phyloP scores from a whole-genome alignment of 768 basidiomycete species.

The Pisolithus orientalis region DNA sequence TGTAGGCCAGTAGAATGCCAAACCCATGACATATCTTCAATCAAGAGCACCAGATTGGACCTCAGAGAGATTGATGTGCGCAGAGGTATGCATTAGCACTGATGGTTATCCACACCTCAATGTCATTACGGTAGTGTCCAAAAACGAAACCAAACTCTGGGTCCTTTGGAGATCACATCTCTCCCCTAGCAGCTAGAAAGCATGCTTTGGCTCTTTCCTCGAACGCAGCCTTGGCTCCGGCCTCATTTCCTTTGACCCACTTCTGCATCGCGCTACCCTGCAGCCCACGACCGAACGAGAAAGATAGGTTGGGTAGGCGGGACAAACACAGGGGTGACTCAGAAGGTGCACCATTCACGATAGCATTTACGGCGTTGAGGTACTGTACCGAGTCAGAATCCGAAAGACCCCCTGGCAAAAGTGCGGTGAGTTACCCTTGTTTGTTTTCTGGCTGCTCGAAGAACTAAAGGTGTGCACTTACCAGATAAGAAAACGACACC shows the following conservation, averaged over 20 bases:
- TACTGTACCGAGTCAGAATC: conserved; percentile 35
- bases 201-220: conserved; percentile 38
- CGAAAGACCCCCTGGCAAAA: conserved; percentile 35
- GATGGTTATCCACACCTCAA: background rate
- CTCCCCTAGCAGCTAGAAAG: conserved; percentile 36
- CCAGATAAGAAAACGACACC: conserved; percentile 47
- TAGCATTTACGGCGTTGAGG: conserved; percentile 35
- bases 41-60: too few relatives aligned
- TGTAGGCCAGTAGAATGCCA: too few relatives aligned
- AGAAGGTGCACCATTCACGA: conserved; percentile 29
- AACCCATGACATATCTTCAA: too few relatives aligned
- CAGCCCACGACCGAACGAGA: conserved; percentile 45
- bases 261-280: conserved; percentile 44
- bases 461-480: conserved; percentile 12
- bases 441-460: background rate
- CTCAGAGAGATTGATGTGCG: too few relatives aligned
- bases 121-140: background rate
- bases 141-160: background rate
- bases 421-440: background rate
- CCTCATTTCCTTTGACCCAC: conserved; percentile 42
- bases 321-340: conserved; percentile 27
- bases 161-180: conserved; percentile 7
- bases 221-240: conserved; percentile 33
- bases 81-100: too few relatives aligned
- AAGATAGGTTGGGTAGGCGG: conserved; percentile 38